Evolutionary conservation across 176 grass and related monocot species (phyloP), one percentile per base, ranked within the genome.

Genomic region (Lolium multiflorum): DNA sequence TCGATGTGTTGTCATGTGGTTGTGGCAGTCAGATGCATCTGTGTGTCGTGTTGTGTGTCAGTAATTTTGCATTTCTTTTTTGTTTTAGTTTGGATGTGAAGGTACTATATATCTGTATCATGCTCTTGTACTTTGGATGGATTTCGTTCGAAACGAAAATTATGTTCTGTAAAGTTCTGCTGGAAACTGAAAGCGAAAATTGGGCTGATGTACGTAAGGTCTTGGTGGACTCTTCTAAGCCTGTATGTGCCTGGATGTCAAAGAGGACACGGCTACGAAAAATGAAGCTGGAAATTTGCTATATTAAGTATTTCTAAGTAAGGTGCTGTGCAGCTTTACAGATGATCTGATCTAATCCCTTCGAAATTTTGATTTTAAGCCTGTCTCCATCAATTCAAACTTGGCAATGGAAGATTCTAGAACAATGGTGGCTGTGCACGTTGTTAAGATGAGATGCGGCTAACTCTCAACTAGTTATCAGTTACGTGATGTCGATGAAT

Each of bases 11-110:
- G 39, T 51, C 48, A 55, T 85, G 46, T 83, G 77, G 87, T 84
- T 84, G 82, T 87, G 72, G 44, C 87, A 50, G 74, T 46, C 31
- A 63, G 57, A 28, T 89, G 87, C 55, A 67, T 71, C 48, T 75
- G 75, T 16, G 15, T 22, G 81, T 84, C 15, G 56, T 57, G 84
- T 77, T 66, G 8, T 77, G 41, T 38, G 21, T 58, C 20, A 4
- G 75, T 71, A 55, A 83, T 63, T 71, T 83, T 56, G 31, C 31
- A 35, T 35, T 68, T 62, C 16, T n/a, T n/a, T 64, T 0, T 49
- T n/a, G n/a, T n/a, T 60, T 20, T 47, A 31, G 24, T 57, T 65
- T 75, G 79, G n/a, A 44, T 68, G 64, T 70, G 20, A 25, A 74
- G 16, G 51, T 83, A 69, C 20, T 80, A 47, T 70, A 48, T 77